These are phyloP conservation scores for Talaromyces sp. DNA, from an alignment of 2,329 filamentous ascomycete genomes.

Conservation along the genomic window DNA sequence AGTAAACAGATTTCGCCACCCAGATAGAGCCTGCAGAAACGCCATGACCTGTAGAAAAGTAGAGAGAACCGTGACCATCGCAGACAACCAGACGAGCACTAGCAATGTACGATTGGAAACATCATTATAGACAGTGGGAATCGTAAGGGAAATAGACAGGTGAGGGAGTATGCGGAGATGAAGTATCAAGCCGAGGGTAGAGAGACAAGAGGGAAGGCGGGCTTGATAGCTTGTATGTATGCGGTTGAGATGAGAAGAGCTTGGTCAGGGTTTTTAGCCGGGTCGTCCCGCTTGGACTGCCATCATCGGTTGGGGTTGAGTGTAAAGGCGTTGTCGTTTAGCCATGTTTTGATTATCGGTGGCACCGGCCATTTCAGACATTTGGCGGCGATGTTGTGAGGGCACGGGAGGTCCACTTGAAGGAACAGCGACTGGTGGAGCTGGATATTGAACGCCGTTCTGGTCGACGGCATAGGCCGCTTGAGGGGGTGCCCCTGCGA, in stretches of 20 bases:
- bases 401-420: constrained; percentile 31
- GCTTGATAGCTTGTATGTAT: too few relatives aligned
- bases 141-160: constrained; percentile 28
- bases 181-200: neutral
- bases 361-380: constrained; percentile 63
- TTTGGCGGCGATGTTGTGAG: constrained; percentile 57
- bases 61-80: constrained; percentile 12
- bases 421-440: constrained; percentile 40
- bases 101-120: constrained; percentile 26
- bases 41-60: constrained; percentile 26
- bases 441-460: constrained; percentile 44
- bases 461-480: constrained; percentile 43
- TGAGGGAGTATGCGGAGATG: constrained; percentile 11
- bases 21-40: constrained; percentile 19
- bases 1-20: constrained; percentile 18
- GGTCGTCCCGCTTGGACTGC: constrained; percentile 53
- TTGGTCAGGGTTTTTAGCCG: constrained; percentile 21
- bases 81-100: constrained; percentile 18
- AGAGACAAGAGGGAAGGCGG: constrained; percentile 4
- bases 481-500: constrained; percentile 42
- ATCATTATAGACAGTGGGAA: constrained; percentile 33
- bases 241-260: neutral
- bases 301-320: constrained; percentile 49
- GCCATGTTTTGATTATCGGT: constrained; percentile 55
- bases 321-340: constrained; percentile 64